These are phyloP conservation scores for Trichoderma reesei DNA, from an alignment of 495 filamentous ascomycete species.

Conservation along the genomic window DNA sequence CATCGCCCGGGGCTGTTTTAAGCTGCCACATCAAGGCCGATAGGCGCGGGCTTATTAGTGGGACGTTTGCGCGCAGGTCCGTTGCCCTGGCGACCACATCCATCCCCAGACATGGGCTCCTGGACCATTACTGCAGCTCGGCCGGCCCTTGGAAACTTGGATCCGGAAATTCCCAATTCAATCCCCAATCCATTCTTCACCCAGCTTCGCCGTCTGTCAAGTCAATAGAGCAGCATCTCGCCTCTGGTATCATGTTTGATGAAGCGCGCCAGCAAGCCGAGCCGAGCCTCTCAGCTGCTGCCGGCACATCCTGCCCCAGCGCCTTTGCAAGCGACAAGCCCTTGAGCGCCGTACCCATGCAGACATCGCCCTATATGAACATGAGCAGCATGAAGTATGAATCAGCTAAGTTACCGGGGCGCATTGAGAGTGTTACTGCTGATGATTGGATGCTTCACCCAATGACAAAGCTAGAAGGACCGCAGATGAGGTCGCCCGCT, in stretches of 20 bases:
- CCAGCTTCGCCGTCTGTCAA: not conserved
- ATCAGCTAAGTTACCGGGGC: slow-evolving; percentile 33
- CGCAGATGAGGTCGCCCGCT: not conserved
- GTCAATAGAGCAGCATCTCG: not conserved
- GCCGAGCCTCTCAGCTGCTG: slow-evolving; percentile 18
- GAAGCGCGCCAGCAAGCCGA: slow-evolving; percentile 37
- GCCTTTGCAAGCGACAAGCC: slow-evolving; percentile 28
- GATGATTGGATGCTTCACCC: slow-evolving; percentile 5
- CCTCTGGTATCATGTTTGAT: slow-evolving; percentile 27
- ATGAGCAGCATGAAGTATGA: slow-evolving; percentile 42
- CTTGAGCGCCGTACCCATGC: slow-evolving; percentile 40
- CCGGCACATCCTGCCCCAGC: slow-evolving; percentile 26
- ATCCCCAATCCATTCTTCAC: not conserved
- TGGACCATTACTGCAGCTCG: not conserved
- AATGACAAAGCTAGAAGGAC: not conserved
- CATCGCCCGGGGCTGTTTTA: not conserved
- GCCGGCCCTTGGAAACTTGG: not conserved
- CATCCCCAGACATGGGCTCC: not conserved
- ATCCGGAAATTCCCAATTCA: not conserved
- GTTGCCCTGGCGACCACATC: slow-evolving; percentile 2
- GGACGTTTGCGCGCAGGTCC: not conserved
- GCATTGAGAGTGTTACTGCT: slow-evolving; percentile 14
- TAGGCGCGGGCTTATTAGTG: slow-evolving; percentile 1
- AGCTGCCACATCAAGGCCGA: not conserved
- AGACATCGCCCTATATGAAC: slow-evolving; percentile 44